phyloP scores from a whole-genome alignment of 2,329 filamentous ascomycete genomes.

The Claviceps capensis region DNA sequence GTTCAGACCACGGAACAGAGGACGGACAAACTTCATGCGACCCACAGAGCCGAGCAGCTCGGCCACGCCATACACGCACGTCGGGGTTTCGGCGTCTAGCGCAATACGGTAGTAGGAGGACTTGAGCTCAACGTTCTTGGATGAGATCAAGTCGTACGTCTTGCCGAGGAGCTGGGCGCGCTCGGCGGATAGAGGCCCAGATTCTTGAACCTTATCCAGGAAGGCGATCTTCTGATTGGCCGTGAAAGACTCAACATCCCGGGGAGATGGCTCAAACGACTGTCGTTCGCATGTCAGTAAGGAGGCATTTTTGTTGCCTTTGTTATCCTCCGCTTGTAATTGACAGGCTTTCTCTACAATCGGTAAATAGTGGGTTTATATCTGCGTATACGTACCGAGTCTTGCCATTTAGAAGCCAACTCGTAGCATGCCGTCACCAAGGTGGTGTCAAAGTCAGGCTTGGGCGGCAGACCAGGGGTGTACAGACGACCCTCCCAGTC shows the following conservation, averaged over 20 bases:
- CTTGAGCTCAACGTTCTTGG: conserved; percentile 76
- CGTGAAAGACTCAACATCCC: conserved; percentile 61
- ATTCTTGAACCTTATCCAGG: conserved; percentile 61
- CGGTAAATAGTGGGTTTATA: too few relatives aligned
- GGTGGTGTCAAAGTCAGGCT: conserved; percentile 80
- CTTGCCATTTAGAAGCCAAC: conserved; percentile 70
- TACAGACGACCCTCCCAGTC: conserved; percentile 91
- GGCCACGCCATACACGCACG: conserved; percentile 56
- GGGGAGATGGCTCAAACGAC: conserved; percentile 48
- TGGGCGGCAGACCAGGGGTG: conserved; percentile 74
- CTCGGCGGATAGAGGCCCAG: conserved; percentile 46
- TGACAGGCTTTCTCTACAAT: too few relatives aligned
- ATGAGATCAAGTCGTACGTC: conserved; percentile 59
- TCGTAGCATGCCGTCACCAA: conserved; percentile 76
- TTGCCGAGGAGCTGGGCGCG: conserved; percentile 60
- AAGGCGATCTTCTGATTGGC: conserved; percentile 89
- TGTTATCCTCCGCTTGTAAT: too few relatives aligned
- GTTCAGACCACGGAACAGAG: conserved; percentile 64
- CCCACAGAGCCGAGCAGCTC: conserved; percentile 71
- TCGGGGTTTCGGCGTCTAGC: conserved; percentile 56
- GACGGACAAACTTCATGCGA: conserved; percentile 93
- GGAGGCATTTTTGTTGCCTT: too few relatives aligned
- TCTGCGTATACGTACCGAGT: conserved; percentile 27
- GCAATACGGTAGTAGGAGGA: conserved; percentile 69
- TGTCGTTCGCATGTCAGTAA: conserved; percentile 17